Conservation (phyloP, 768 basidiomycete species). For the Trametes villosa region DNA sequence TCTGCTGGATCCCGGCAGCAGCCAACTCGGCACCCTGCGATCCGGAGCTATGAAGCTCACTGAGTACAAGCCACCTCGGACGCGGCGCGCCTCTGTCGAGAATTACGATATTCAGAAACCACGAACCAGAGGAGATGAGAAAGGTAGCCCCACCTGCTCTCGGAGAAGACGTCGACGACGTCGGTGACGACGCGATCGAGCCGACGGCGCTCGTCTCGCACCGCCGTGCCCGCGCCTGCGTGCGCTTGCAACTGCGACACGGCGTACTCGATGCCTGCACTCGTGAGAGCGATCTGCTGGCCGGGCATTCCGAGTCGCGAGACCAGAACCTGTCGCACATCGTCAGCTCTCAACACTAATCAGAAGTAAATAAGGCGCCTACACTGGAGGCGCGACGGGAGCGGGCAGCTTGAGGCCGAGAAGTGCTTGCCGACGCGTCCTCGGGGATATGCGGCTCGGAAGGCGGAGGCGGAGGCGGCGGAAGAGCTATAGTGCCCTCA, state of each 20-base stretch:
- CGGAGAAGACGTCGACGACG: neutral
- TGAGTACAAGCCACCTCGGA: neutral
- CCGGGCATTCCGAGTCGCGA: neutral
- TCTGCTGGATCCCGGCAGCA: neutral
- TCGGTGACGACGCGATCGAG: neutral
- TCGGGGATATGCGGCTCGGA: too few relatives aligned
- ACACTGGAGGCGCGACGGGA: neutral
- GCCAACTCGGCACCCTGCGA: neutral
- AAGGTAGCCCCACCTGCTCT: neutral
- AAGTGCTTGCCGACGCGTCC: neutral
- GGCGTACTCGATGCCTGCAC: neutral
- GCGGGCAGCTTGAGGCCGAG: neutral
- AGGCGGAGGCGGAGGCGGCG: too few relatives aligned
- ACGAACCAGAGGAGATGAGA: neutral
- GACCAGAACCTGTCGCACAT: neutral
- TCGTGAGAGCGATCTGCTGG: neutral
- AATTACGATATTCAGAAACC: neutral
- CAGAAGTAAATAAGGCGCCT: neutral
- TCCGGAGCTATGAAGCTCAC: neutral
- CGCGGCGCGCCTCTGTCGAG: conserved; percentile 1
- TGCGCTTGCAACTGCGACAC: neutral
- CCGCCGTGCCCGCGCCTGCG: neutral
- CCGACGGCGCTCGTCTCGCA: neutral
- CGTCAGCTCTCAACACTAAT: neutral
- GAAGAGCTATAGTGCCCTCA: too few relatives aligned